A percentile compares a stretch with the other conserved stretches of the same genome.
phyloP scores from a whole-genome alignment of 2,329 filamentous ascomycete species.

The Alternaria sp. region DNA sequence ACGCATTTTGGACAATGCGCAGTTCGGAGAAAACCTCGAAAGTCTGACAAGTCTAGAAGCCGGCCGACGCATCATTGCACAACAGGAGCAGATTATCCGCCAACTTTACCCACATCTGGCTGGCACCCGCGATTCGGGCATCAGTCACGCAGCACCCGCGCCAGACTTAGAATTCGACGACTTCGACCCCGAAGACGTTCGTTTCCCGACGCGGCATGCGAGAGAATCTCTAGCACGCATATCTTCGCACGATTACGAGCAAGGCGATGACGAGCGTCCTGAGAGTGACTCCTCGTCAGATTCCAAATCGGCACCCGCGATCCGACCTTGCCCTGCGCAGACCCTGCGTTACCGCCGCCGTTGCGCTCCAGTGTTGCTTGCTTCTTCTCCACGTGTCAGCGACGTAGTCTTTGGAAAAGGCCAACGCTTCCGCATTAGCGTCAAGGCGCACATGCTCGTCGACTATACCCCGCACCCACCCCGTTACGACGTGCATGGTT shows the following conservation, averaged over 20 bases:
- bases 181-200: conserved; percentile 48
- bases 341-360: conserved; percentile 55
- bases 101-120: conserved; percentile 55
- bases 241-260: conserved; percentile 29
- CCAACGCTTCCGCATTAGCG: conserved; percentile 53
- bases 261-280: conserved; percentile 22
- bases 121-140: conserved; percentile 12
- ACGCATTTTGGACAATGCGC: conserved; percentile 42
- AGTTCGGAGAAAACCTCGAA: conserved; percentile 42
- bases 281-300: conserved; percentile 30
- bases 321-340: conserved; percentile 44
- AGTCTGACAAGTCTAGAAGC: conserved; percentile 37
- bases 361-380: conserved; percentile 55
- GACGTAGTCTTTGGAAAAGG: conserved; percentile 54
- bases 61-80: conserved; percentile 51
- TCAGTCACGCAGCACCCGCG: conserved; percentile 16
- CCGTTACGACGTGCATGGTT: conserved; percentile 52
- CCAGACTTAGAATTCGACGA: conserved; percentile 45
- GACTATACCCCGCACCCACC: conserved; percentile 54
- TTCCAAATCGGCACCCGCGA: conserved; percentile 41
- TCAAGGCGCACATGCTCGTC: conserved; percentile 51
- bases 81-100: conserved; percentile 58
- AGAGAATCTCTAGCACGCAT: conserved; percentile 18
- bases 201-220: conserved; percentile 35
- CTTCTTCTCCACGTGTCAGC: conserved; percentile 53